These are phyloP conservation scores for Xylaria venustula DNA, from an alignment of 495 filamentous ascomycete genomes.

Conservation along the genomic window DNA sequence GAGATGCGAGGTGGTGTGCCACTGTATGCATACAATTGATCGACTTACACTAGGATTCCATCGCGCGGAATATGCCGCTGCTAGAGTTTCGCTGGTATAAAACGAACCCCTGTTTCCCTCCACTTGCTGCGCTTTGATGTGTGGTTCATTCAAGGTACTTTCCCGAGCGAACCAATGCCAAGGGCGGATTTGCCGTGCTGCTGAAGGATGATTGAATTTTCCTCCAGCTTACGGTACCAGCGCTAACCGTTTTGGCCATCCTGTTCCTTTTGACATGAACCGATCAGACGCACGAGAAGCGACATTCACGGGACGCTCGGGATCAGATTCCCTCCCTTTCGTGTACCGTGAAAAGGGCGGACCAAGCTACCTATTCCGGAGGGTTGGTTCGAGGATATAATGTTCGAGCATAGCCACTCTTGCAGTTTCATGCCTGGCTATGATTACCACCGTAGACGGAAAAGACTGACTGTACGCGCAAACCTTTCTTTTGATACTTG, in stretches of 20 bases:
- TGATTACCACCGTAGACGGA: neutral
- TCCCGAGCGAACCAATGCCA: neutral
- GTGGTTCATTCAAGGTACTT: neutral
- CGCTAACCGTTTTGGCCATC: neutral
- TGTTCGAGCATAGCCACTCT: neutral
- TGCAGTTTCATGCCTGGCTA: neutral
- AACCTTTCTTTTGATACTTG: too few relatives aligned
- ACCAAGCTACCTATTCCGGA: too few relatives aligned
- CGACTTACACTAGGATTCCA: neutral
- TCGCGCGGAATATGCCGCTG: neutral
- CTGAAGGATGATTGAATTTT: neutral
- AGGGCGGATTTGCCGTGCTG: neutral
- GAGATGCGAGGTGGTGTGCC: neutral
- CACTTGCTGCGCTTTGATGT: neutral
- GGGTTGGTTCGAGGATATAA: neutral
- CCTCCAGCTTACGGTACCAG: neutral
- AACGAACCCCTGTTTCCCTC: neutral
- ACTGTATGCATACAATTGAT: too few relatives aligned
- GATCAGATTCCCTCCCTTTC: neutral
- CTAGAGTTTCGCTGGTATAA: too few relatives aligned
- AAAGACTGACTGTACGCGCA: too few relatives aligned
- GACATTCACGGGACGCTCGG: neutral
- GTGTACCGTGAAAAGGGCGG: too few relatives aligned
- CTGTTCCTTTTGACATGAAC: neutral
- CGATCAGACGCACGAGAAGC: neutral